Conservation (phyloP, 805 yeast genomes). For the Saturnispora galanensis region DNA sequence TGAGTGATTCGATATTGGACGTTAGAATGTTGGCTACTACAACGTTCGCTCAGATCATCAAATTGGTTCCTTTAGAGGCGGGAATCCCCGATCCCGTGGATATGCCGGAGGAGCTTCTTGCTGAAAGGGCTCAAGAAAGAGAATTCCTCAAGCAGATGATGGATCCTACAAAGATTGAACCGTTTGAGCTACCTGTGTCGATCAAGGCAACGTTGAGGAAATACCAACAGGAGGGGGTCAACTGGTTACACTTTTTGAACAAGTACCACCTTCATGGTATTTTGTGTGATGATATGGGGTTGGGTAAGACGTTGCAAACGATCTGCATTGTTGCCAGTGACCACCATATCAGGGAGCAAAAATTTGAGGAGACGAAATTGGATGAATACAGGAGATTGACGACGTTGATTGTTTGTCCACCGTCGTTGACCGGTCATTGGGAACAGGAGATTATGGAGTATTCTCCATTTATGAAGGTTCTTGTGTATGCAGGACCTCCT, state of each 20-base stretch:
- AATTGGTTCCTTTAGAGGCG: conserved; percentile 91
- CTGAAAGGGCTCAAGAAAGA: conserved; percentile 87
- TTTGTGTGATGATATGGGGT: conserved; percentile 98
- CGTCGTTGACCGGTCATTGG: conserved; percentile 98
- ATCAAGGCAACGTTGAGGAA: conserved; percentile 88
- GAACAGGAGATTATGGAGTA: conserved; percentile 87
- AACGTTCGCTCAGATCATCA: conserved; percentile 91
- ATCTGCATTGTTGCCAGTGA: conserved; percentile 96
- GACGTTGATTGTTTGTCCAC: conserved; percentile 87
- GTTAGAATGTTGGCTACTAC: conserved; percentile 89
- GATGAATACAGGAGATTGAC: conserved; percentile 69
- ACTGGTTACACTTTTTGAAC: conserved; percentile 93
- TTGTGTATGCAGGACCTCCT: conserved; percentile 94
- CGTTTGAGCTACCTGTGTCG: conserved; percentile 81
- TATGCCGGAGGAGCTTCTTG: conserved; percentile 72
- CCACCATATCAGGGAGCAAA: conserved; percentile 74
- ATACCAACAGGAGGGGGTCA: conserved; percentile 97
- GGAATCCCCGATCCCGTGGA: conserved; percentile 95
- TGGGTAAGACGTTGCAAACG: conserved; percentile 94
- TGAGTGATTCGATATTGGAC: conserved; percentile 90
- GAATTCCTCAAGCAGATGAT: conserved; percentile 95
- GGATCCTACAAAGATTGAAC: conserved; percentile 86
- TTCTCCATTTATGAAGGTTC: conserved; percentile 73
- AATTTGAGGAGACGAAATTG: conserved; percentile 48
- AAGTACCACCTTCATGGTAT: conserved; percentile 95